Evolutionary conservation across 2,329 filamentous ascomycete species (phyloP).

Genomic region (Penicillium psychrosexuale): DNA sequence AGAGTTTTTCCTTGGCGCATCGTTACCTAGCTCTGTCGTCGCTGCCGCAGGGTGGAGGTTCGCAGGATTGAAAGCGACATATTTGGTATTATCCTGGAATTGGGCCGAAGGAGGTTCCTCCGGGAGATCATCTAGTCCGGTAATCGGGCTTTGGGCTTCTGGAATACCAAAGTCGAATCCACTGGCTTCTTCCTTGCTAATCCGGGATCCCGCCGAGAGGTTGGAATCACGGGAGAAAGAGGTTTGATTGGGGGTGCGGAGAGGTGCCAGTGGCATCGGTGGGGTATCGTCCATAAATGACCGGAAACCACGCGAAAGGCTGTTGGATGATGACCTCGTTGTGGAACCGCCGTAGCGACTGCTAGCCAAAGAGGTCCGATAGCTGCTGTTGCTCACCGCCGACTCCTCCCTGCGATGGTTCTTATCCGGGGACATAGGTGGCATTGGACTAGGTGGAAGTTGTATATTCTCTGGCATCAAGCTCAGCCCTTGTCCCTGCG

Average conservation of each 20-base stretch:
- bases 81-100: slow-evolving; percentile 15
- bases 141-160: slow-evolving; percentile 2
- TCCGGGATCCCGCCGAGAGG: slow-evolving; percentile 18
- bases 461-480: slow-evolving; percentile 20
- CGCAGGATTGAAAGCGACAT: slow-evolving; percentile 17
- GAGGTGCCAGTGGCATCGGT: slow-evolving; percentile 30
- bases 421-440: slow-evolving; percentile 11
- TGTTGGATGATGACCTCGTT: slow-evolving; percentile 35
- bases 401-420: slow-evolving; percentile 25
- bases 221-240: slow-evolving; percentile 26
- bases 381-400: slow-evolving; percentile 39
- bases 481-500: slow-evolving; percentile 9
- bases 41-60: slow-evolving; percentile 24
- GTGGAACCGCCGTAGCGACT: slow-evolving; percentile 38
- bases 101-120: slow-evolving; percentile 18
- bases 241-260: slow-evolving; percentile 19
- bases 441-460: slow-evolving; percentile 21
- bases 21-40: slow-evolving; percentile 10
- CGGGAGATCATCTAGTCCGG: slow-evolving; percentile 22
- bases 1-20: slow-evolving; percentile 23
- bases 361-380: slow-evolving; percentile 41
- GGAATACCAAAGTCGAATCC: slow-evolving; percentile 33
- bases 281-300: slow-evolving; percentile 34
- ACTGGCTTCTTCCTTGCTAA: slow-evolving; percentile 24
- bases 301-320: slow-evolving; percentile 29